phyloP scores from a whole-genome alignment of 805 yeast genomes.

The Hyphopichia homilentoma region DNA sequence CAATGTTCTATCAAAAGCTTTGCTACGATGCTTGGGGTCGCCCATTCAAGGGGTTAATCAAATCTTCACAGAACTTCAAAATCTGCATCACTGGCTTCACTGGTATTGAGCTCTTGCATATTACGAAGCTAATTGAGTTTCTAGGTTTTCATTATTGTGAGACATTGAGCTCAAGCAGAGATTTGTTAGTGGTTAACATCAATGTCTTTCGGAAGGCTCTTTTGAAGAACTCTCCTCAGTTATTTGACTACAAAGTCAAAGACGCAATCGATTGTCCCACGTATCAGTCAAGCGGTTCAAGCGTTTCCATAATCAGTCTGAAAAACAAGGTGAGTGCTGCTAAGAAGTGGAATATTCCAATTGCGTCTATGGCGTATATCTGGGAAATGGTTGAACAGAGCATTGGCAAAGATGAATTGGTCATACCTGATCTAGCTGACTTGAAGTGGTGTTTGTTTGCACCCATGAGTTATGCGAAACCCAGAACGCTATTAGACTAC shows the following conservation, averaged over 20 bases:
- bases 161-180: constrained; percentile 47
- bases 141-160: constrained; percentile 51
- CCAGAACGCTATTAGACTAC: constrained; percentile 19
- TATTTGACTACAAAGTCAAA: constrained; percentile 33
- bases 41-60: constrained; percentile 41
- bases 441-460: constrained; percentile 56
- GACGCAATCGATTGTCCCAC: constrained; percentile 34
- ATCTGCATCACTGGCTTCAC: constrained; percentile 69
- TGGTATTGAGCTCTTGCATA: constrained; percentile 72
- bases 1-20: constrained; percentile 52
- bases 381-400: constrained; percentile 48
- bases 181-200: constrained; percentile 54
- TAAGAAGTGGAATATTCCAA: constrained; percentile 53
- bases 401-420: constrained; percentile 10
- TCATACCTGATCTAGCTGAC: constrained; percentile 41
- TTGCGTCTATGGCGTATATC: constrained; percentile 51
- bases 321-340: constrained; percentile 57
- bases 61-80: constrained; percentile 18
- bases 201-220: constrained; percentile 40
- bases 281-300: constrained; percentile 15
- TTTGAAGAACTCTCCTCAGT: constrained; percentile 35
- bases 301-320: constrained; percentile 40
- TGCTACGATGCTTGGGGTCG: constrained; percentile 61
- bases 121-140: constrained; percentile 55
- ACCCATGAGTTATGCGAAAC: constrained; percentile 29